Evolutionary conservation across 352 stramenopile genomes (phyloP), one percentile per base, ranked within the genome.

Genomic region (Pythium phragmitis): DNA sequence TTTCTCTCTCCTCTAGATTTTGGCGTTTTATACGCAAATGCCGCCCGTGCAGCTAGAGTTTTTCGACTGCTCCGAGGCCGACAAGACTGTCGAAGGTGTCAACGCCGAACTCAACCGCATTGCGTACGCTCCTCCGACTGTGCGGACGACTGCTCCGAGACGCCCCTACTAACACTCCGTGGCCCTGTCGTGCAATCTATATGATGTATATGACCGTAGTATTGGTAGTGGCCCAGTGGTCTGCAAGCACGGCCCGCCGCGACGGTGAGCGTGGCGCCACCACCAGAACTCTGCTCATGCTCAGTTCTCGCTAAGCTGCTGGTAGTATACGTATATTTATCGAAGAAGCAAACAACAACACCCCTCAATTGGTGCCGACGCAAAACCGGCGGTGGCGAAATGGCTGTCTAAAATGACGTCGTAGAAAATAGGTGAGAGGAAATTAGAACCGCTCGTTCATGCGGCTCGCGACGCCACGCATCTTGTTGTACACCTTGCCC

Each of bases 401-500:
- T 57, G 30, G 30, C 16, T 47, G 55, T 61, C 55, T 61, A 61
- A 54, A 28, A 19, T 57, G 55, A 47, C 26, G 26, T 30, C 2
- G 26, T 30, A 30, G 26, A 30, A 30, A 53, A 53, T 53, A 37
- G 47, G 26, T 53, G 17, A 19, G 34, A 48, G 13, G 16, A 43
- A 30, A 5, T 89, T 94, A 98, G 75, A 97, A 98, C 51, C 93
- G 82, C 77, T 98, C 97, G 75, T 97, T 99, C 96, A 99, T 98
- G 74, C 98, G 85, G 73, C 96, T 98, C 42, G 97, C 96, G 43
- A 99, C 98, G 77, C 97, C 98, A 60, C 97, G 91, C 97, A 99
- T 99, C 79, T 99, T 98, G 80, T 99, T 99, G 85, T 99, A 99
- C 60, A 99, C 97, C 79, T 99, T 99, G 65, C 97, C 98, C 21